Evolutionary conservation across 306 rosid genomes (phyloP).

Genomic region (Dalbergia oliveri): DNA sequence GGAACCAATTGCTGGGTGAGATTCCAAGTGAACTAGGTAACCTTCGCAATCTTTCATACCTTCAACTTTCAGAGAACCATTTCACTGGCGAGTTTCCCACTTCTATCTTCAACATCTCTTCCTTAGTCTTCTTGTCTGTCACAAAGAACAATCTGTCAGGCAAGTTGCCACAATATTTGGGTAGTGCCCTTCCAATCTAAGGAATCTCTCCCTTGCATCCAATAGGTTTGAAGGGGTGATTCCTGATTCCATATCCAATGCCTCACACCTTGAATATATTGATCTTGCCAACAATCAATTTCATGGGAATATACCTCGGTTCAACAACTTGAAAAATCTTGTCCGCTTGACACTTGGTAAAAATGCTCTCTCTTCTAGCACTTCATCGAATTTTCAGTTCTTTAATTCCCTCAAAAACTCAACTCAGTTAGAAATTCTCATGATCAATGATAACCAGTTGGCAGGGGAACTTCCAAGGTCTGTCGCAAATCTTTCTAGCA

Average conservation of each 20-base stretch:
- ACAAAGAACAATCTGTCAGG: conserved; percentile 45
- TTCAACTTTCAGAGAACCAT: conserved; percentile 49
- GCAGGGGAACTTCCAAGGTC: conserved; percentile 53
- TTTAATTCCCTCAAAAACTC: conserved; percentile 49
- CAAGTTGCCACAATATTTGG: conserved; percentile 39
- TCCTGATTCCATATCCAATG: conserved; percentile 54
- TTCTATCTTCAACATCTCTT: conserved; percentile 50
- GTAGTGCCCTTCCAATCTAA: conserved; percentile 42
- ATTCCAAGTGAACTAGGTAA: conserved; percentile 52
- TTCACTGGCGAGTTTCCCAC: conserved; percentile 52
- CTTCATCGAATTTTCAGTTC: conserved; percentile 40
- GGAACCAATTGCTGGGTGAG: conserved; percentile 41
- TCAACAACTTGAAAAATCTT: conserved; percentile 47
- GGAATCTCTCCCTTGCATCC: conserved; percentile 23
- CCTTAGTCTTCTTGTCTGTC: conserved; percentile 43
- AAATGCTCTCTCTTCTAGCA: conserved; percentile 44
- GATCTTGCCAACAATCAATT: conserved; percentile 51
- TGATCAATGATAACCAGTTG: conserved; percentile 43
- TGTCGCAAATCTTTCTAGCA: conserved; percentile 44
- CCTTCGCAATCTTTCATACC: conserved; percentile 28
- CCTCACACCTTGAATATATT: conserved; percentile 37
- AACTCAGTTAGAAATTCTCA: conserved; percentile 25
- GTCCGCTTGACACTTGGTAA: conserved; percentile 6
- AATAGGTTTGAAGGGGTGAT: conserved; percentile 50
- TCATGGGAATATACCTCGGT: conserved; percentile 40